Percentiles rank a stretch among this genome's conserved stretches.
These are phyloP conservation scores for Hanseniaspora uvarum DNA, from an alignment of 1,139 yeast genomes.

Conservation along the genomic window DNA sequence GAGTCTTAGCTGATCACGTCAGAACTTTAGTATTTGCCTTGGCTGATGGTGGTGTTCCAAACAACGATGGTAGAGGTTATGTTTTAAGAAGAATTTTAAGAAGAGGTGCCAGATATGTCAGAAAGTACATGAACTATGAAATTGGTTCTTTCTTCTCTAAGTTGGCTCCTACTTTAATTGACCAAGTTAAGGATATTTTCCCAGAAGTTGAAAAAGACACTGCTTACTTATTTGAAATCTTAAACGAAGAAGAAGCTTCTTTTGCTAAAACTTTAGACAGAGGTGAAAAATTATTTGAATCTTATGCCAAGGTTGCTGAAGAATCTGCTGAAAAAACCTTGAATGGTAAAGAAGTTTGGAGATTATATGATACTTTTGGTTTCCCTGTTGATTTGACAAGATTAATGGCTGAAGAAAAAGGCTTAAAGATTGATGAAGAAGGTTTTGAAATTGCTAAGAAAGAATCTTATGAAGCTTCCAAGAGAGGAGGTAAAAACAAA, in stretches of 20 bases:
- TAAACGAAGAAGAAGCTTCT: constrained; percentile 90
- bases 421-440: constrained; percentile 79
- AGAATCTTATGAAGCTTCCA: constrained; percentile 88
- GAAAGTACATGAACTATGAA: constrained; percentile 92
- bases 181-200: constrained; percentile 76
- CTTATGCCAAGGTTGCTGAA: constrained; percentile 75
- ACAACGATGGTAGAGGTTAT: constrained; percentile 97
- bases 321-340: constrained; percentile 65
- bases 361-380: constrained; percentile 97
- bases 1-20: constrained; percentile 97
- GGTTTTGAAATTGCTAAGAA: constrained; percentile 85
- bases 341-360: constrained; percentile 94
- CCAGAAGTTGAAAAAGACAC: constrained; percentile 76
- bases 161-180: constrained; percentile 85
- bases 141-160: constrained; percentile 88
- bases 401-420: constrained; percentile 97
- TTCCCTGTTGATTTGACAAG: constrained; percentile 97
- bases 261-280: constrained; percentile 92
- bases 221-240: constrained; percentile 71
- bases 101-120: constrained; percentile 94
- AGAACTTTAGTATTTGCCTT: constrained; percentile 92
- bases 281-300: constrained; percentile 93
- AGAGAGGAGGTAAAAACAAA: constrained; percentile 67
- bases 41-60: constrained; percentile 98
- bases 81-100: constrained; percentile 92